Percentiles rank a stretch among this genome's conserved stretches.
Evolutionary conservation across 164 flowering plant species (phyloP).

Genomic region (Vitis amurensis): DNA sequence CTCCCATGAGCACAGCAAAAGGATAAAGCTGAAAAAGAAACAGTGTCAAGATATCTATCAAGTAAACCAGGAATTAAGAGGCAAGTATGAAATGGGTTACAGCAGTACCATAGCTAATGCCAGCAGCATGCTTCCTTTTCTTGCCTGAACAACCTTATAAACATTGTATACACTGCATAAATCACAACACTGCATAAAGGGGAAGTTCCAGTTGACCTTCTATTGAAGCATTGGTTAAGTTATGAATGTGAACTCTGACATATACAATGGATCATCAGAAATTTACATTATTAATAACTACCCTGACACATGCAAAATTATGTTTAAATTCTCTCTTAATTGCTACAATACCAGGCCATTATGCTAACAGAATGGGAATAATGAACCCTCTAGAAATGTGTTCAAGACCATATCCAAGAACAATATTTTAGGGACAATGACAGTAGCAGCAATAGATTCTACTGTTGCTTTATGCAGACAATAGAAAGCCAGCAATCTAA

Average conservation of each 20-base stretch:
- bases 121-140: slow-evolving; percentile 82
- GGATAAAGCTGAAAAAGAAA: slow-evolving; percentile 75
- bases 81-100: neutral
- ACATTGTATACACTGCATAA: slow-evolving; percentile 72
- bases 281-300: neutral
- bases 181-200: slow-evolving; percentile 1
- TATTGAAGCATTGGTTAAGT: neutral
- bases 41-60: neutral
- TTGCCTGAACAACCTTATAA: slow-evolving; percentile 74
- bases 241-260: neutral
- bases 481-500: neutral
- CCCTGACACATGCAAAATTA: neutral
- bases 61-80: neutral
- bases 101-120: slow-evolving; percentile 89
- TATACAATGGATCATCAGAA: neutral
- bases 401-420: no score
- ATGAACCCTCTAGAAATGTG: no score
- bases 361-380: no score
- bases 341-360: neutral
- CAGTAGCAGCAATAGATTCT: no score
- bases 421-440: no score
- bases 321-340: neutral
- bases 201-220: neutral
- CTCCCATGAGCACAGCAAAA: slow-evolving; percentile 69
- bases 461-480: no score